Base-by-base conservation (phyloP, 1,284 basidiomycete species). In the Fomitopsis palustris region DNA sequence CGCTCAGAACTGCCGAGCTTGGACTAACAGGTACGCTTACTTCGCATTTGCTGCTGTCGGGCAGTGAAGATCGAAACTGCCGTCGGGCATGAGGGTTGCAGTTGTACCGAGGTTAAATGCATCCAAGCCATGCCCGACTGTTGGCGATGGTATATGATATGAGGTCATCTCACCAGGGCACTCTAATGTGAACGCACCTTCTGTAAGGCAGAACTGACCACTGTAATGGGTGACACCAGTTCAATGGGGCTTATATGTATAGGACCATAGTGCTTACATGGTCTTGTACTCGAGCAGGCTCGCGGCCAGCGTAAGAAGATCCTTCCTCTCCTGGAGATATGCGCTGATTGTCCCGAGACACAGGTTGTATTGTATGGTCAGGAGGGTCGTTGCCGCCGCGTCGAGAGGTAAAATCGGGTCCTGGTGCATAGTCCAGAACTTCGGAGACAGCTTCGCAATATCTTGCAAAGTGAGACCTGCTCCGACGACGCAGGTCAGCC, bases 291-390 rank as follows among this genome's bases (percentile, higher is more conserved):
- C 60, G 21, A 27, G 19, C 12, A 27, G 45, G 23, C 25, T 47
- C 3, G 73, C 47, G 14, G 71, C 31, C 19, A 71, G 55, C 1
- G 65, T 54, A 1, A 52, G 54, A 8, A 74, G 61, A 31, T 75
- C 70, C 1, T 66, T 63, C 19, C 66, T 61, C 1, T 61, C 53
- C 14, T 53, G 33, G 3, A 68, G 55, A 54, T 65, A 70, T 3
- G 56, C 62, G 1, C 66, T 66, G 23, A 78, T 42, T 0, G 77
- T 77, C 2, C 77, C 77, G 31, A 63, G 65, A 10, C 61, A 62
- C 16, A 81, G 70, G 58, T 81, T 81, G 59, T 74, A 75, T 42
- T 81, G 80, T 17, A 81, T 75, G 2, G 76, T 77, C 12, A 77
- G 63, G 8, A 76, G 59, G 7, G 72, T 75, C 8, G 67, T 63